Evolutionary conservation across 23 red algal species (phyloP), one percentile per base, ranked within the genome.

Genomic region (Gracilariopsis chorda): DNA sequence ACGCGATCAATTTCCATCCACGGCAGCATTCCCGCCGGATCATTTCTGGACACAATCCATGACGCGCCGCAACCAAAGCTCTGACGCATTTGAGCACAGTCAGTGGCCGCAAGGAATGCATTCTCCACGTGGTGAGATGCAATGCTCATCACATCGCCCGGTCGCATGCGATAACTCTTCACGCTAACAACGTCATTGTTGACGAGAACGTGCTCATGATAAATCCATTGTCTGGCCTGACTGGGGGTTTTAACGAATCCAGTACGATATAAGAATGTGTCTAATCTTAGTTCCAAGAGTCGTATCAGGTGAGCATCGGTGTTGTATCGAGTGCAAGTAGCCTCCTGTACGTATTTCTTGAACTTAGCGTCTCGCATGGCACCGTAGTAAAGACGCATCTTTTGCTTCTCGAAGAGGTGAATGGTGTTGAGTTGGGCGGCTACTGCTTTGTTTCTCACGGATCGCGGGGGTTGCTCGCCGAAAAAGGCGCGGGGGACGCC

Each of bases 241-340:
- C 32, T 45, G 37, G 88, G 88, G 24, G 85, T 96, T 34, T 90
- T 83, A 24, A 74, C 76, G 68, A 87, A 86, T 25, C 87, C 87
- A 5, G 94, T 96, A 13, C 94, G 85, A 70, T 92, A 96, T 17
- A 96, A 43, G 59, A 96, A 83, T 5, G 94, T 92, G 28, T 88
- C 88, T 20, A 96, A 67, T 4, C 94, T 48, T 3, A 70, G 21
- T 68, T 96, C 94, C 7, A 96, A 61, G 34, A 88, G 56, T 17
- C 89, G 88, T 4, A 96, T 35, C 47, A 96, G 61, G 19, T 58
- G 62, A 28, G 91, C 91, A 41, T 94, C 91, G 23, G 72, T 62
- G 58, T 94, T 86, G 13, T 69, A 44, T 7, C 79, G 64, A 19
- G 46, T 59, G 7, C 27, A 36, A 5, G 51, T 68, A 3, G 91